Evolutionary conservation across 192 early-diverging fungal species (phyloP).

Genomic region (Coemansia erecta): DNA sequence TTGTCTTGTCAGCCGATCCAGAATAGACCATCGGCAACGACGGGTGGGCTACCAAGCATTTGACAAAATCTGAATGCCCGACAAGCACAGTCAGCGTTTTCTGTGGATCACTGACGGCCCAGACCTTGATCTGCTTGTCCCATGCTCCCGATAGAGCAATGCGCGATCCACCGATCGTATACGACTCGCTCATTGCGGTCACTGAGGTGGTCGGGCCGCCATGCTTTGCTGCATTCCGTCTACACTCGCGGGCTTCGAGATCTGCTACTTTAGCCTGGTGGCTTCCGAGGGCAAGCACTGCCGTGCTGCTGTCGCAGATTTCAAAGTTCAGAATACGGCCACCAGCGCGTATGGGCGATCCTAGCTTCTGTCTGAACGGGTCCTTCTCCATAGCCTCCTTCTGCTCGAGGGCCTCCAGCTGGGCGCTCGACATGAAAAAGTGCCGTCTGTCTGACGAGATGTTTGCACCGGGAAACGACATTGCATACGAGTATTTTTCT

Average conservation of each 20-base stretch:
- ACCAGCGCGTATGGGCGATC: constrained; percentile 29
- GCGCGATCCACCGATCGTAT: constrained; percentile 55
- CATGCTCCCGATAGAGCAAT: constrained; percentile 82
- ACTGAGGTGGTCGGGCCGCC: constrained; percentile 70
- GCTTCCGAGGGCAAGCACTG: constrained; percentile 40
- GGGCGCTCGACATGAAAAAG: constrained; percentile 54
- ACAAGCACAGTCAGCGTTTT: constrained; percentile 63
- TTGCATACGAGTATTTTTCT: too few species aligned
- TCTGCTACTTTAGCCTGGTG: constrained; percentile 40
- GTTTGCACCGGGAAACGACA: constrained; percentile 36
- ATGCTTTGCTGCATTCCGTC: constrained; percentile 39
- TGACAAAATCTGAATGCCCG: constrained; percentile 91
- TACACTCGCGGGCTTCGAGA: constrained; percentile 14
- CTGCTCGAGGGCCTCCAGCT: constrained; percentile 48
- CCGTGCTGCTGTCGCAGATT: constrained; percentile 18
- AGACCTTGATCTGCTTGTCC: constrained; percentile 88
- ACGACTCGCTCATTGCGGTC: constrained; percentile 48
- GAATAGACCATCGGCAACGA: constrained; percentile 57
- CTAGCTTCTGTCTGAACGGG: constrained; percentile 41
- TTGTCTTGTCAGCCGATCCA: constrained; percentile 77
- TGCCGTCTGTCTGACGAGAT: constrained; percentile 38
- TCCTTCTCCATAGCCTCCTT: constrained; percentile 42
- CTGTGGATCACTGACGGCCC: constrained; percentile 71
- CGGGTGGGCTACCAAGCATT: constrained; percentile 59
- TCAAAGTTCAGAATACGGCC: constrained; percentile 43